Percentiles rank a stretch among this genome's conserved stretches.
phyloP scores from a whole-genome alignment of 805 yeast species.

The Wickerhamiella qilinensis region DNA sequence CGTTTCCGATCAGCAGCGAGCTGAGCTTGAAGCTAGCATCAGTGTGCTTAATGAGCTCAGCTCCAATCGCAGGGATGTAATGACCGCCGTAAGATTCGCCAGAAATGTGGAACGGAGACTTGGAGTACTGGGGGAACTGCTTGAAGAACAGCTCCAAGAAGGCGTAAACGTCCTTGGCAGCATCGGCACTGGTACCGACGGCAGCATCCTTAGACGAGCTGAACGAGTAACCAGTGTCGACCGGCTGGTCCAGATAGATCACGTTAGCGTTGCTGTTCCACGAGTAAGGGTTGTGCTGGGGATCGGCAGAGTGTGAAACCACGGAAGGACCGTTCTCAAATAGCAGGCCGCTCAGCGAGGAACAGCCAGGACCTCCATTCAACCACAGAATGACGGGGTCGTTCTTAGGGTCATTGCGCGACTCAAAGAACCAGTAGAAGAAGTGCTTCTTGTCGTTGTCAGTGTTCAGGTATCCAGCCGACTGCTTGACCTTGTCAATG shows the following conservation, averaged over 20 bases:
- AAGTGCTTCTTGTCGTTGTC: slow-evolving; percentile 72
- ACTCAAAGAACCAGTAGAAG: slow-evolving; percentile 85
- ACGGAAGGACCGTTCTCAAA: slow-evolving; percentile 89
- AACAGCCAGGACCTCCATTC: slow-evolving; percentile 96
- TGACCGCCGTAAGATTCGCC: slow-evolving; percentile 98
- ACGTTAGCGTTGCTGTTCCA: slow-evolving; percentile 92
- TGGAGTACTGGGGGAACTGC: slow-evolving; percentile 63
- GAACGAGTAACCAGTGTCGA: slow-evolving; percentile 87
- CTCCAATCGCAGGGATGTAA: slow-evolving; percentile 75
- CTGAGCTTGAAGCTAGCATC: slow-evolving; percentile 56
- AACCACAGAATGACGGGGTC: slow-evolving; percentile 85
- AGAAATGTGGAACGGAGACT: slow-evolving; percentile 62
- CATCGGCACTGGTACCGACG: slow-evolving; percentile 61
- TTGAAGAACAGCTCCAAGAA: slow-evolving; percentile 77
- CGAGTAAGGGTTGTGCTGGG: slow-evolving; percentile 69
- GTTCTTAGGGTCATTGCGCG: slow-evolving; percentile 62
- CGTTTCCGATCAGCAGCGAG: slow-evolving; percentile 83
- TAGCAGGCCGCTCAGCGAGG: slow-evolving; percentile 78
- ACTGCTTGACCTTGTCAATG: slow-evolving; percentile 65
- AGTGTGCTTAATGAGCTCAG: slow-evolving; percentile 37
- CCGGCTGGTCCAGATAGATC: slow-evolving; percentile 88
- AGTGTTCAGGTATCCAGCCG: slow-evolving; percentile 59
- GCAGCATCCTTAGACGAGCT: slow-evolving; percentile 36
- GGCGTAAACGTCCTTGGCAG: slow-evolving; percentile 79
- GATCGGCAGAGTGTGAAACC: slow-evolving; percentile 50